Conservation (phyloP, 2,329 filamentous ascomycete species). For the Dryadomyces quercus-mongolicae region DNA sequence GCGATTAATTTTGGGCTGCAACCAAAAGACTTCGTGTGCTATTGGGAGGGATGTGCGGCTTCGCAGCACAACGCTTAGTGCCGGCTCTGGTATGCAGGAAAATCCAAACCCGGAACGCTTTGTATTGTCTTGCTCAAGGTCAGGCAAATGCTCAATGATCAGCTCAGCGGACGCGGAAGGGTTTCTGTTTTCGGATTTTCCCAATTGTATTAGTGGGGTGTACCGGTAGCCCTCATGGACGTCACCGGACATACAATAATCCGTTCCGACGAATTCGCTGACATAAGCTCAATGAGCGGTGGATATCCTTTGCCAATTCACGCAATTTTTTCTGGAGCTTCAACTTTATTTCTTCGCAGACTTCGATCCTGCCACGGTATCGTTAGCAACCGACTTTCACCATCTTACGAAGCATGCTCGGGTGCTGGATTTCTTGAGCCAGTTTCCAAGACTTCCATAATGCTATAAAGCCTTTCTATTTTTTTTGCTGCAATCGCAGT, state of each 20-base stretch:
- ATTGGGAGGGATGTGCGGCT: background rate
- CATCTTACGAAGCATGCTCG: background rate
- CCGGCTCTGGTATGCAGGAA: background rate
- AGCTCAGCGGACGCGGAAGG: background rate
- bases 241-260: background rate
- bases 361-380: background rate
- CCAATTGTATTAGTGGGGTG: slow-evolving; percentile 1
- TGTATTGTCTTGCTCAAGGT: background rate
- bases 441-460: slow-evolving; percentile 6
- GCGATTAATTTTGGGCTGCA: background rate
- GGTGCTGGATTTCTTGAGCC: slow-evolving; percentile 11
- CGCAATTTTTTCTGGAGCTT: background rate
- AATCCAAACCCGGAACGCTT: background rate
- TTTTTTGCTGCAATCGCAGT: slow-evolving; percentile 7
- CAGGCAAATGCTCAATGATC: background rate
- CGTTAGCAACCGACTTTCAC: too few relatives aligned
- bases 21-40: background rate
- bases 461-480: slow-evolving; percentile 1
- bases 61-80: background rate
- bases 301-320: background rate
- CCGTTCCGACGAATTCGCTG: background rate
- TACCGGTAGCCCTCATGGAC: background rate
- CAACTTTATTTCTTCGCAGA: background rate
- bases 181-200: background rate
- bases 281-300: too few relatives aligned